Evolutionary conservation across 331 rosid species (phyloP), one percentile per base, ranked within the genome.

Genomic region (Acacia concinna): DNA sequence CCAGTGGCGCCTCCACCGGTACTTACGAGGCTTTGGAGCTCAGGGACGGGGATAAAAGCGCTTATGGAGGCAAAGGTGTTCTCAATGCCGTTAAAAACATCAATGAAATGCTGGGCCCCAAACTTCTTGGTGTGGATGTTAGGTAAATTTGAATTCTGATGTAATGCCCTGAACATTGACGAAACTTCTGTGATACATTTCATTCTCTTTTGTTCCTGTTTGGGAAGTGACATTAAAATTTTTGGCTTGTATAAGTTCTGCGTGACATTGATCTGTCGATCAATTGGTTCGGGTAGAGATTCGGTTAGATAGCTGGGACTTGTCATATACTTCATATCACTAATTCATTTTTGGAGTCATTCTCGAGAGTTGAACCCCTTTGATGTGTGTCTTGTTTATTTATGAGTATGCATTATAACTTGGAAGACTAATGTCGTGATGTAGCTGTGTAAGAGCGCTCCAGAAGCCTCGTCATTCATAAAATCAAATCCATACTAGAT

Each of bases 21-120:
- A 93, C 93, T 82, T 96, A 93, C 70, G 99, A 96, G 87, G 99
- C 99, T 7, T 75, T 96, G 84, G 99, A 96, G 90, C 99, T 96
- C 25, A 87, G 99, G 71, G 99, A 96, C 56, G 98, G 97, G 0
- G 99, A 91, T 78, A 88, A 89, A 73, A 78, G 82, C 31, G 94
- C 93, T 37, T 96, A 86, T 57, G 93, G 99, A n/a, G 99, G 99
- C n/a, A 96, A 96, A 78, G 99, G 99, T 11, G 99, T 96, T 40
- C 99, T 91, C 18, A 78, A 80, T 30, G 99, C 99, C 31, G 93
- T 96, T 13, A 87, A 80, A 70, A 96, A 96, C 78, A 93, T 96
- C 79, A 96, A 93, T 66, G 86, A 91, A 37, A 52, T 90, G 28
- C 81, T 96, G 80, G 99, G 88, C 47, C 93, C 99, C 11, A 91